These are phyloP conservation scores for Lophium mytilinum DNA, from an alignment of 495 filamentous ascomycete species.

Conservation along the genomic window DNA sequence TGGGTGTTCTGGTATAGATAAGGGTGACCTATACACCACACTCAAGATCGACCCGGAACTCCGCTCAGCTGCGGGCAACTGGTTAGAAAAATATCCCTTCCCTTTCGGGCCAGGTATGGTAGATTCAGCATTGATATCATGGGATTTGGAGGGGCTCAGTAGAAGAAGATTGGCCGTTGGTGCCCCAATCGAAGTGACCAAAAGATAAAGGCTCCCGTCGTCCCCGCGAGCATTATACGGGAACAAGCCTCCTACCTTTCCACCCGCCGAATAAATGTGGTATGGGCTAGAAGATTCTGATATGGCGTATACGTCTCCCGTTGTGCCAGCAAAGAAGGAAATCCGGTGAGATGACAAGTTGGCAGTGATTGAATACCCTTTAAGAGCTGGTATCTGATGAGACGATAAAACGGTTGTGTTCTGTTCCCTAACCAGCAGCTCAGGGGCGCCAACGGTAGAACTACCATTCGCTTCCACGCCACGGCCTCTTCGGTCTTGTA, in stretches of 20 bases:
- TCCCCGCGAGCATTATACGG: neutral
- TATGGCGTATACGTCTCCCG: neutral
- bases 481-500: too few relatives aligned
- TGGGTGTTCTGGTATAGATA: too few relatives aligned
- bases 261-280: neutral
- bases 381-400: slow-evolving; percentile 3
- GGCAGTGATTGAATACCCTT: slow-evolving; percentile 18
- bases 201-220: neutral
- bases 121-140: too few relatives aligned
- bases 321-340: slow-evolving; percentile 18
- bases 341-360: neutral
- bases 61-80: too few relatives aligned
- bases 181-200: slow-evolving; percentile 16
- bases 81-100: too few relatives aligned
- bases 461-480: too few relatives aligned
- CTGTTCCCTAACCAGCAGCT: neutral
- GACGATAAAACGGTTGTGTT: too few relatives aligned
- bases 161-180: slow-evolving; percentile 15
- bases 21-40: too few relatives aligned
- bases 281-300: too few relatives aligned
- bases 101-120: too few relatives aligned
- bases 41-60: too few relatives aligned
- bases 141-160: neutral
- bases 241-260: slow-evolving; percentile 50
- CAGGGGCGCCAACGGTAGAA: neutral